Percentiles rank a stretch among this genome's conserved stretches.
Evolutionary conservation across 2,329 filamentous ascomycete species (phyloP).

Genomic region (Stagonosporopsis vannaccii): DNA sequence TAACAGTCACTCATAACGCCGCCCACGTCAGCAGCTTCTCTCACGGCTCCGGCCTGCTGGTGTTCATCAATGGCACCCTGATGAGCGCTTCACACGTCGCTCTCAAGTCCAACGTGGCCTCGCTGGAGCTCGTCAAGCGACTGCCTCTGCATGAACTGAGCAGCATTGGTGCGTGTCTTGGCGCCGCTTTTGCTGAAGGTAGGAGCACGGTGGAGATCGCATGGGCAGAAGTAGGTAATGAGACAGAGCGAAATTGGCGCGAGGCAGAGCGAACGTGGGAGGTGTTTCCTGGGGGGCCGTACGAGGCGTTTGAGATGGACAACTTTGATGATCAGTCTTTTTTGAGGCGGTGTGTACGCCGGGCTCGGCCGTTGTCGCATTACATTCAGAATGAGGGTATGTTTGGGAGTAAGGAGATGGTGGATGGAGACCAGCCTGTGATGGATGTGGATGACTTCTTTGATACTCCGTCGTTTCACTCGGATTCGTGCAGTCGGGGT

Average conservation of each 20-base stretch:
- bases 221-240: slow-evolving; percentile 8
- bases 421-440: not conserved
- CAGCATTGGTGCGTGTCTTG: not conserved
- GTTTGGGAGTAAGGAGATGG: not conserved
- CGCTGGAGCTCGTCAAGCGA: slow-evolving; percentile 3
- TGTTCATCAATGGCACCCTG: slow-evolving; percentile 2
- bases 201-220: not conserved
- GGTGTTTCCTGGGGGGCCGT: slow-evolving; percentile 2
- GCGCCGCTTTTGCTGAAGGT: not conserved
- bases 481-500: not conserved
- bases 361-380: not conserved
- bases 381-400: not conserved
- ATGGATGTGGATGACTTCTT: not conserved
- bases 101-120: slow-evolving; percentile 14
- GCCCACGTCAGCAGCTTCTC: slow-evolving; percentile 2
- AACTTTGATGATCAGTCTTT: not conserved
- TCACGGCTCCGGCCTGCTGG: slow-evolving; percentile 2
- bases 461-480: not conserved
- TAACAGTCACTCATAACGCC: not conserved
- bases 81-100: not conserved
- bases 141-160: not conserved
- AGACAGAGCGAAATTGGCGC: slow-evolving; percentile 1
- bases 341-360: not conserved
- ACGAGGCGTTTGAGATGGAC: not conserved
- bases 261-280: slow-evolving; percentile 7